Evolutionary conservation across 108 stramenopile species (phyloP), one percentile per base, ranked within the genome.

Genomic region (Nitzschia sp.): DNA sequence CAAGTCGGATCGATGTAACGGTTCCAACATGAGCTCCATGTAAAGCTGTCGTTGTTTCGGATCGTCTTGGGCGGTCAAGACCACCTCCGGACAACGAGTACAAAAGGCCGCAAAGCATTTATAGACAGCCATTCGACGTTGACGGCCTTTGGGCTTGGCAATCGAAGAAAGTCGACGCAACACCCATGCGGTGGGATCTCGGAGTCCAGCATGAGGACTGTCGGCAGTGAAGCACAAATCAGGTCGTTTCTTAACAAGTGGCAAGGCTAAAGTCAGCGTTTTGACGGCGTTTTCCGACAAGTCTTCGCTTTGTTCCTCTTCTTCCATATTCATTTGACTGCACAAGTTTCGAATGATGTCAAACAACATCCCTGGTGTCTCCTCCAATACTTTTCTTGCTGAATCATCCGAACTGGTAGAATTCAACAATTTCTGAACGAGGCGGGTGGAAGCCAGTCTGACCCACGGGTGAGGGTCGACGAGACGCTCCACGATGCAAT

Each of bases 41-140:
- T 90, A 77, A 13, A 73, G 82, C 50, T 57, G 68, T 9, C 38
- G 38, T 41, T 41, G 38, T 41, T 41, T 41, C 9, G 38, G 6
- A 13, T 41, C 38, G 38, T 41, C 38, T 41, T 13, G 38, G 48
- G 17, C 8, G 8, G 17, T 21, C 48, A 50, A 50, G 15, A 92
- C 57, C 6, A 82, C 41, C 15, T 81, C 63, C 19, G 73, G 73
- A 33, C 72, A 55, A 11, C 59, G 63, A 11, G 79, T 75, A 2
- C 77, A 68, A 56, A 95, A 76, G 2, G 94, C 87, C 26, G 89
- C 94, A 77, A 86, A 95, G 50, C 89, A 89, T 62, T 92, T 92
- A 79, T 85, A 95, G 0, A 95, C 66, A 0, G 85, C 77, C 72
- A 86, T 77, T 17, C 94, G 80, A 0, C 91, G 85, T 46, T 76